A percentile compares a stretch with the other conserved stretches of the same genome.
Evolutionary conservation across 305 asterid species (phyloP).

Genomic region (Fraxinus angustifolia): DNA sequence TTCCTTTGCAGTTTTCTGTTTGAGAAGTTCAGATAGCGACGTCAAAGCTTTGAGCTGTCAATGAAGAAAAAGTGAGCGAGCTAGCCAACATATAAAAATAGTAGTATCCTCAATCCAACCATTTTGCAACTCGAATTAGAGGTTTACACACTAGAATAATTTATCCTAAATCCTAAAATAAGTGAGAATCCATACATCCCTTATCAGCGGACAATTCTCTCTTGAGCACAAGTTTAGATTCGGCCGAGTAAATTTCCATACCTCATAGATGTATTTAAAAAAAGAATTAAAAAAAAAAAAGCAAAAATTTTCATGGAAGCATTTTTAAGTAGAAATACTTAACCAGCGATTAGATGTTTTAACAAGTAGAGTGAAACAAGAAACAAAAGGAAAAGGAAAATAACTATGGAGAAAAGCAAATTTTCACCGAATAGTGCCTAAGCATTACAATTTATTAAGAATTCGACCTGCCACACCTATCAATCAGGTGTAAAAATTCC

Average conservation of each 20-base stretch:
- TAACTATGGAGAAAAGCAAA: not conserved
- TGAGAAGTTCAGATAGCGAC: conserved; percentile 67
- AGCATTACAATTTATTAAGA: not conserved
- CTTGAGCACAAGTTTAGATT: not conserved
- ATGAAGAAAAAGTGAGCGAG: conserved; percentile 25
- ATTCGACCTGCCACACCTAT: conserved; percentile 6
- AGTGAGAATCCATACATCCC: not conserved
- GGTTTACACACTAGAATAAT: not conserved
- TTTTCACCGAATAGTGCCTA: not conserved
- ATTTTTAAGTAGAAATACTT: not conserved
- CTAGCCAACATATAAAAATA: conserved; percentile 19
- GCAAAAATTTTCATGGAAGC: not conserved
- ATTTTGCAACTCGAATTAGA: conserved; percentile 3
- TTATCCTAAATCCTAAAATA: conserved; percentile 4
- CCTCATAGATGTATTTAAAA: not conserved
- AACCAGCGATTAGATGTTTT: not conserved
- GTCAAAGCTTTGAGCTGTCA: conserved; percentile 88
- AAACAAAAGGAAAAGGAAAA: not conserved
- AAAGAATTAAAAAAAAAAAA: not conserved
- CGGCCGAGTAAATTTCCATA: conserved; percentile 11
- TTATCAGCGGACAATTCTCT: not conserved
- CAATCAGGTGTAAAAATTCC: conserved; percentile 7
- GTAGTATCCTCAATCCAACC: not conserved
- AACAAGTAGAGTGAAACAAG: not conserved
- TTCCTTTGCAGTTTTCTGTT: conserved; percentile 66